Evolutionary conservation across 352 stramenopile species (phyloP), one percentile per base, ranked within the genome.

Genomic region (Globisporangium iwayamae): DNA sequence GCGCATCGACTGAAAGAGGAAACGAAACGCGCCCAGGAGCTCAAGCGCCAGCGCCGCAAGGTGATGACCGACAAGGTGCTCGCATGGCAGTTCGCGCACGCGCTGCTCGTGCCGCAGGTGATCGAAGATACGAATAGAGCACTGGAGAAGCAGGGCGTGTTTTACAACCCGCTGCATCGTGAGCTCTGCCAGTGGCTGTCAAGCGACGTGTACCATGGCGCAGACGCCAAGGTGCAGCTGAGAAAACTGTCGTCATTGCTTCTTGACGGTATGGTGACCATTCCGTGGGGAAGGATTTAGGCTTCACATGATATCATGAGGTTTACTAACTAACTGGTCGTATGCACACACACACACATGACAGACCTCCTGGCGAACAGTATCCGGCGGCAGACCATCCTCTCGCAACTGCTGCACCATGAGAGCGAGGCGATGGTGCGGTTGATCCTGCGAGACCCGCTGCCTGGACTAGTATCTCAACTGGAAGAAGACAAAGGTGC

Each of bases 91-190:
- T 66, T 88, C n/a, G 69, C 79, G 0, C 81, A 75, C 13, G 66
- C 64, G 14, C 8, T 51, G 55, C 68, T 91, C 11, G 65, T 85
- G 34, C 70, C 73, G 13, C 56, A 82, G 39, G 71, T 71, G 3
- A 70, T 89, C 0, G 66, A 53, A 1, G 61, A 75, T 10, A 63
- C 79, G 34, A 76, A 59, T 1, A 45, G 32, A 0, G 71, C 62
- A 22, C 60, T 93, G 10, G 55, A 78, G 56, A 60, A 69, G 28
- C 73, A 80, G 25, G 82, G 82, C 34, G 78, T 91, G 4, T 93
- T 89, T 51, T 90, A 90, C 65, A 74, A 91, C 36, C 80, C 81
- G 4, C 62, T 86, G 39, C 72, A 83, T 11, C 78, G 73, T 28
- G 74, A 86, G 13, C 62, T 93, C 2, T 43, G 62, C 0, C 62